phyloP scores from a whole-genome alignment of 352 stramenopile species.

The Pelagophyceae sp. region DNA sequence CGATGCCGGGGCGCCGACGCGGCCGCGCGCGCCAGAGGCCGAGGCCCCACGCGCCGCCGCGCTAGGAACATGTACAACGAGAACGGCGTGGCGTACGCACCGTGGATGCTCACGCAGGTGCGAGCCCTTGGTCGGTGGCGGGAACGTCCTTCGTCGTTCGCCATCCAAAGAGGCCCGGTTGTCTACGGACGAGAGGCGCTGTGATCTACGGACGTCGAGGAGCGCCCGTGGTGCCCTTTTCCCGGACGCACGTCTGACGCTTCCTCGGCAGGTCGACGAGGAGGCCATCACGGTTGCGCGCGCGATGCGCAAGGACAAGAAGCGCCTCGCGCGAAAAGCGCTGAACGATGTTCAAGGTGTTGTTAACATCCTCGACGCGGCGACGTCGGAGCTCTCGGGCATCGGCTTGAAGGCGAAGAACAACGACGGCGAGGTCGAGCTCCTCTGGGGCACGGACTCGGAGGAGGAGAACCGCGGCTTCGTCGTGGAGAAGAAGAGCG shows the following conservation, averaged over 20 bases:
- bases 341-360: neutral
- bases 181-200: too few relatives aligned
- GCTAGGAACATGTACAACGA: conserved; percentile 18
- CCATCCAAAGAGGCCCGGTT: too few relatives aligned
- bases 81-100: conserved; percentile 13
- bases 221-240: too few relatives aligned
- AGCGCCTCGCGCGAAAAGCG: neutral
- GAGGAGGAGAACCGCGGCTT: conserved; percentile 12
- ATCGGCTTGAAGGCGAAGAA: conserved; percentile 16
- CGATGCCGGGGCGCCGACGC: too few relatives aligned
- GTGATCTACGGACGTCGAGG: too few relatives aligned
- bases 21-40: neutral
- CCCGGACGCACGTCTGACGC: too few relatives aligned
- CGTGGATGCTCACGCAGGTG: conserved; percentile 7
- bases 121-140: too few relatives aligned
- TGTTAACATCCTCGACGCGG: conserved; percentile 16
- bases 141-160: too few relatives aligned
- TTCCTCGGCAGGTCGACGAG: conserved; percentile 16
- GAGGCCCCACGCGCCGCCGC: too few relatives aligned
- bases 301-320: conserved; percentile 8
- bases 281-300: conserved; percentile 4
- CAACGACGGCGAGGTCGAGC: conserved; percentile 13
- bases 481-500: conserved; percentile 8
- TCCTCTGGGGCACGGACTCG: neutral
- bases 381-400: conserved; percentile 13